Evolutionary conservation across 257 asterid genomes (phyloP), one percentile per base, ranked within the genome.

Genomic region (Parsonsia alboflavescens): DNA sequence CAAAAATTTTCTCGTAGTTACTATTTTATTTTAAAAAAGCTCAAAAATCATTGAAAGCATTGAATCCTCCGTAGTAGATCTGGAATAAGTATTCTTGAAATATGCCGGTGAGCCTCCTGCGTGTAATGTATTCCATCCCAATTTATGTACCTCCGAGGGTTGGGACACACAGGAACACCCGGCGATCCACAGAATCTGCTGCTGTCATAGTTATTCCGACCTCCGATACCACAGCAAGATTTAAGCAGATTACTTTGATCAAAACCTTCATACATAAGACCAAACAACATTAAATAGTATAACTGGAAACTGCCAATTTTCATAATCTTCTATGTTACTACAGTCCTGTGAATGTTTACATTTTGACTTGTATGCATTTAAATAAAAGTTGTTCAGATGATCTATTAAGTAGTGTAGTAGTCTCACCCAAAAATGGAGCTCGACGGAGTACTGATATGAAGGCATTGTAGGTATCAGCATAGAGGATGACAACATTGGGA

Each of bases 51-150:
- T 30, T 53, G 42, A 75, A 19, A 6, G 49, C 79, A 75, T 9
- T 13, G 71, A 50, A 77, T 44, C 12, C 28, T 54, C 53, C 9
- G 8, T 4, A 64, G 46, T 42, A 72, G 42, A n/a, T 53, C 54
- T 10, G 24, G 49, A 33, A 63, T 19, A 22, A 79, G 76, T 10
- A 19, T 17, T 3, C 61, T 46, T 19, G 76, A 11, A 12, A 79
- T 45, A n/a, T 22, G 71, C 2, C 30, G 71, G 15, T 80, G 19
- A 63, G 83, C 77, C 41, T 22, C 68, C 7, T 80, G 75, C 0
- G 83, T 75, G 11, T 54, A 69, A 71, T 80, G 83, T 6, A n/a
- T 41, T 0, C 80, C 83, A 19, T 80, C 80, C 83, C 80, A 80
- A 13, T 80, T 70, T 7, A 80, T 44, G 10, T 75, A 80, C 6